Conservation (phyloP, 768 basidiomycete species). For the Mycena latifolia region DNA sequence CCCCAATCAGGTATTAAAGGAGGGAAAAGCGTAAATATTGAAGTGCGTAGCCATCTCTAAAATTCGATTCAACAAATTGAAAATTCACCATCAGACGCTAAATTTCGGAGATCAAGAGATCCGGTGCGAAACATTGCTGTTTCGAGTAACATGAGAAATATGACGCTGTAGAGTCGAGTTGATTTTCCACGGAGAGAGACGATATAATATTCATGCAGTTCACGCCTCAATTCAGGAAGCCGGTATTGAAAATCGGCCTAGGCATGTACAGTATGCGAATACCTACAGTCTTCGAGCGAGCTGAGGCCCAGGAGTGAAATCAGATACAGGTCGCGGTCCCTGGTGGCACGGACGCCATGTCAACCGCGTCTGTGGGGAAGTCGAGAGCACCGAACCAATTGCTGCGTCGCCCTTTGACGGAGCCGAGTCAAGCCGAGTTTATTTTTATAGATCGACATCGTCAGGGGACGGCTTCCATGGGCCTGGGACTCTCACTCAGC, state of each 20-base stretch:
- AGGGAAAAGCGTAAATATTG: neutral
- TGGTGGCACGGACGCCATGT: conserved; percentile 1
- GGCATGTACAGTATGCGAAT: conserved; percentile 2
- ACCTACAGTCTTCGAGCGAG: conserved; percentile 1
- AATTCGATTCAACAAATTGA: neutral
- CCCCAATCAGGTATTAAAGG: too few species aligned
- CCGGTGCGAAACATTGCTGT: neutral
- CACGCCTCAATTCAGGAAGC: conserved; percentile 7
- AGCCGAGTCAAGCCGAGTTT: conserved; percentile 11
- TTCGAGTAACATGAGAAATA: neutral
- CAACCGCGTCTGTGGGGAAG: neutral
- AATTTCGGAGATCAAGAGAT: neutral
- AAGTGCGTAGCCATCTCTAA: neutral
- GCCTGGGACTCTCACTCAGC: conserved; percentile 8
- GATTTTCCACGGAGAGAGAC: neutral
- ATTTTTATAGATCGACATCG: conserved; percentile 4
- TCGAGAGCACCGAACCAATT: conserved; percentile 5
- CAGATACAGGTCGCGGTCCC: conserved; percentile 5
- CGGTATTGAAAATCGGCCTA: conserved; percentile 7
- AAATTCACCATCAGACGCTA: neutral
- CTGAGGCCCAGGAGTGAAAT: conserved; percentile 2
- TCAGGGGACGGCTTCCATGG: neutral
- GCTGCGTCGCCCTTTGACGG: conserved; percentile 3
- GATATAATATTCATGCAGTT: conserved; percentile 7
- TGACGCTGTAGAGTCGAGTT: too few species aligned